Evolutionary conservation across 768 basidiomycete species (phyloP).

Genomic region (Auriscalpium orientale): DNA sequence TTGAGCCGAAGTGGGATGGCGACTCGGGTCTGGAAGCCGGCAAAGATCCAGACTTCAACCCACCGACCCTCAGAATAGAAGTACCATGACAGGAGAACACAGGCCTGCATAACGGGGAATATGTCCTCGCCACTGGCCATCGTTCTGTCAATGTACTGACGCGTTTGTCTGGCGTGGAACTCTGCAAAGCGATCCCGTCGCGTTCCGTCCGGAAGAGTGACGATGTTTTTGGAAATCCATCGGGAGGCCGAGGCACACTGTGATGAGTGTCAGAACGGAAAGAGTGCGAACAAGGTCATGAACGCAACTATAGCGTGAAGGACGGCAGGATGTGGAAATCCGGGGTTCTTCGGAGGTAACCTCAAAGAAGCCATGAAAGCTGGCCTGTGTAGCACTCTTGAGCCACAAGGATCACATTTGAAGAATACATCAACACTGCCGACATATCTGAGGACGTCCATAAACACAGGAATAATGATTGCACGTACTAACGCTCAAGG

Average conservation of each 20-base stretch:
- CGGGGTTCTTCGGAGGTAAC: conserved; percentile 70
- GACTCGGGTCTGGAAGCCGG: conserved; percentile 76
- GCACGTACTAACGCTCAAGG: conserved; percentile 66
- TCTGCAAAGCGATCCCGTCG: conserved; percentile 83
- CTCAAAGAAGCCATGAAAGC: conserved; percentile 76
- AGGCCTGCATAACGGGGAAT: conserved; percentile 81
- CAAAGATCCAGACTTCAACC: conserved; percentile 91
- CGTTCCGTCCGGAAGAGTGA: conserved; percentile 64
- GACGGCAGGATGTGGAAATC: conserved; percentile 85
- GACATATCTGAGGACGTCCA: not conserved
- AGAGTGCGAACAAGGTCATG: not conserved
- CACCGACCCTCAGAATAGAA: conserved; percentile 85
- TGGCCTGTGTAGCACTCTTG: conserved; percentile 74
- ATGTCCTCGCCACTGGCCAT: conserved; percentile 88
- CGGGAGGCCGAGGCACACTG: conserved; percentile 81
- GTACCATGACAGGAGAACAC: conserved; percentile 82
- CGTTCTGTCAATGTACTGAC: conserved; percentile 80
- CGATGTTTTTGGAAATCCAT: conserved; percentile 66
- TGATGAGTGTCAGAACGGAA: conserved; percentile 13
- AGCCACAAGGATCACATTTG: conserved; percentile 79
- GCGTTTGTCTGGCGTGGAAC: conserved; percentile 81
- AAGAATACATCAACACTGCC: conserved; percentile 82
- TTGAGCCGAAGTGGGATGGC: conserved; percentile 78
- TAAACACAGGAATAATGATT: no score
- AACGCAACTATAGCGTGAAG: conserved; percentile 78